Percentiles rank a stretch among this genome's conserved stretches.
phyloP scores from a whole-genome alignment of 164 flowering plant species.

The Malania oleifera region DNA sequence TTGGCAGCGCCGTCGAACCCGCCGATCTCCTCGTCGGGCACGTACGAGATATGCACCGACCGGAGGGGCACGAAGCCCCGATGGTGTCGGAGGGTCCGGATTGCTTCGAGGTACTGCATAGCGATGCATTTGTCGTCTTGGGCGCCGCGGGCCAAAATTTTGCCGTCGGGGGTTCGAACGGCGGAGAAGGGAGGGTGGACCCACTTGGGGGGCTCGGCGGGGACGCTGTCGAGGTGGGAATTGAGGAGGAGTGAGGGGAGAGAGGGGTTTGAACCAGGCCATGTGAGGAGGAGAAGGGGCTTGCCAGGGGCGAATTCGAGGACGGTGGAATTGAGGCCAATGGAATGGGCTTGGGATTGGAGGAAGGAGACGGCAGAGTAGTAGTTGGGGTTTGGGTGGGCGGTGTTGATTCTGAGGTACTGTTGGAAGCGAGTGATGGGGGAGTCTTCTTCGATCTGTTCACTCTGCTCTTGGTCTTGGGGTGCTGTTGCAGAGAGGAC shows the following conservation, averaged over 20 bases:
- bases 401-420: conserved; percentile 73
- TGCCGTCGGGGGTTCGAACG: conserved; percentile 40
- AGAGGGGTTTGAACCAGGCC: conserved; percentile 69
- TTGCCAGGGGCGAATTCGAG: conserved; percentile 49
- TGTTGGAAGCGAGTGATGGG: conserved; percentile 58
- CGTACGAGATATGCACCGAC: conserved; percentile 54
- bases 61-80: conserved; percentile 32
- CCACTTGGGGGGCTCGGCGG: conserved; percentile 88
- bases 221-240: conserved; percentile 91
- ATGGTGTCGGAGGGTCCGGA: conserved; percentile 33
- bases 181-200: conserved; percentile 78
- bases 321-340: too few species aligned
- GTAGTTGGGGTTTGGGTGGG: conserved; percentile 84
- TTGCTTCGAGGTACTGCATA: conserved; percentile 50
- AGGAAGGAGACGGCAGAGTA: conserved; percentile 56
- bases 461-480: neutral
- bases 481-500: neutral
- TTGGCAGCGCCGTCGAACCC: conserved; percentile 61
- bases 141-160: conserved; percentile 82
- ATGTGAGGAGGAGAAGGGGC: conserved; percentile 71
- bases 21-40: conserved; percentile 94
- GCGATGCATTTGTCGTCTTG: conserved; percentile 91
- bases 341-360: conserved; percentile 37
- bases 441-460: conserved; percentile 16
- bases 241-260: conserved; percentile 84